Evolutionary conservation across 225 moss, liverwort and hornwort genomes (phyloP), one percentile per base, ranked within the genome.

Genomic region (Marchantia polymorpha): DNA sequence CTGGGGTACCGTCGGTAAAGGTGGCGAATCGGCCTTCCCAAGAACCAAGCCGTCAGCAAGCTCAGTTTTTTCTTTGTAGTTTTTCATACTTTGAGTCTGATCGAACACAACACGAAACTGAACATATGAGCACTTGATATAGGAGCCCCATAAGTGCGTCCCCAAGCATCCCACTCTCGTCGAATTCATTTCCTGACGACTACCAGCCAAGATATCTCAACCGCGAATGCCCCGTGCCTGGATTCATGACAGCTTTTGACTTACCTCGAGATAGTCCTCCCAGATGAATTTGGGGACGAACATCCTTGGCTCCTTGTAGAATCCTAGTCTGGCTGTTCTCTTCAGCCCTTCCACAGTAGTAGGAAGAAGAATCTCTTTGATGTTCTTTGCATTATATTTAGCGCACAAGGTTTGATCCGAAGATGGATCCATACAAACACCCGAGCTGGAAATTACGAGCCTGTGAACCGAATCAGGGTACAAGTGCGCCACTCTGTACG

Each of bases 361-460:
- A 0, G 95, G 95, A 5, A 89, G 86, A 27, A 96, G 70, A 71
- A 96, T 90, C 29, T 96, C 92, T 60, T 84, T 89, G 52, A 92
- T 89, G 53, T 81, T 79, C 47, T 90, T 83, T 0, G 86, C 70
- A 16, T 86, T 82, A 64, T 81, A 96, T 77, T 85, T 81, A 0
- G 77, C 73, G 52, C 86, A 84, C 90, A 96, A 87, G 6, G 77
- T 80, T 22, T 86, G 80, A 72, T 93, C 92, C 25, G 95, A 87
- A 7, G 85, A 86, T 17, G 84, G 77, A 20, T 92, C 88, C 95
- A 96, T 93, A 77, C 80, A 89, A 51, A 96, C 93, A 6, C 87
- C 95, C 2, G 95, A 93, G 88, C 93, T 96, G 20, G 95, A 96
- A 66, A 96, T 67, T 61, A 96, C 91, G 1, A 96, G 84, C 79